Conservation (phyloP, 106 monocot species). For the Acorus calamus region DNA sequence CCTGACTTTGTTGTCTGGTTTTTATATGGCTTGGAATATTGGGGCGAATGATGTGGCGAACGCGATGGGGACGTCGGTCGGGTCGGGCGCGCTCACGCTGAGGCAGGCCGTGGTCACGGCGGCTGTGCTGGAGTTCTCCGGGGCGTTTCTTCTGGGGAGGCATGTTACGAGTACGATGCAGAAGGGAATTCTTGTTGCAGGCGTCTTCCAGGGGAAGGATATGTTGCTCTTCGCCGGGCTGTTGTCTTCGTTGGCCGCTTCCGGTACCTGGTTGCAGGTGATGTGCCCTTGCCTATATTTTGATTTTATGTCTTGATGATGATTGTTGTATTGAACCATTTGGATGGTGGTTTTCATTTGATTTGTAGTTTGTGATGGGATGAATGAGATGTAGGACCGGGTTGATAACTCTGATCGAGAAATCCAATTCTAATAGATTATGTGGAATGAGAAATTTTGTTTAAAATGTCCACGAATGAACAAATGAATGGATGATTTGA, state of each 20-base stretch:
- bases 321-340: too few relatives aligned
- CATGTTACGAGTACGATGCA: slow-evolving; percentile 99
- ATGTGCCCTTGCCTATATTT: background rate
- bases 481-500: too few relatives aligned
- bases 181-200: slow-evolving; percentile 80
- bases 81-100: slow-evolving; percentile 85
- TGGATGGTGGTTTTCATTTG: too few relatives aligned
- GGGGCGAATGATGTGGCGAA: slow-evolving; percentile 98
- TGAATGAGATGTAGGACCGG: too few relatives aligned
- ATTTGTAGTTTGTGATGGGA: too few relatives aligned
- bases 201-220: slow-evolving; percentile 68
- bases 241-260: slow-evolving; percentile 78
- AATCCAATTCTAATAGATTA: too few relatives aligned
- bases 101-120: slow-evolving; percentile 91
- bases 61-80: slow-evolving; percentile 98
- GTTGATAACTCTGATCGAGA: too few relatives aligned
- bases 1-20: slow-evolving; percentile 63
- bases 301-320: too few relatives aligned
- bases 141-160: slow-evolving; percentile 87
- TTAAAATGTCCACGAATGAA: too few relatives aligned
- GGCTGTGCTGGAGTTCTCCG: slow-evolving; percentile 90
- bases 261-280: slow-evolving; percentile 94
- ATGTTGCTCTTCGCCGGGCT: slow-evolving; percentile 77
- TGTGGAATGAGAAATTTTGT: too few relatives aligned
- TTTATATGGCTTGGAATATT: slow-evolving; percentile 99